Percentiles rank a stretch among this genome's conserved stretches.
These are phyloP conservation scores for Bolboschoenus planiculmis DNA, from an alignment of 176 grass and related monocot genomes.

Conservation along the genomic window DNA sequence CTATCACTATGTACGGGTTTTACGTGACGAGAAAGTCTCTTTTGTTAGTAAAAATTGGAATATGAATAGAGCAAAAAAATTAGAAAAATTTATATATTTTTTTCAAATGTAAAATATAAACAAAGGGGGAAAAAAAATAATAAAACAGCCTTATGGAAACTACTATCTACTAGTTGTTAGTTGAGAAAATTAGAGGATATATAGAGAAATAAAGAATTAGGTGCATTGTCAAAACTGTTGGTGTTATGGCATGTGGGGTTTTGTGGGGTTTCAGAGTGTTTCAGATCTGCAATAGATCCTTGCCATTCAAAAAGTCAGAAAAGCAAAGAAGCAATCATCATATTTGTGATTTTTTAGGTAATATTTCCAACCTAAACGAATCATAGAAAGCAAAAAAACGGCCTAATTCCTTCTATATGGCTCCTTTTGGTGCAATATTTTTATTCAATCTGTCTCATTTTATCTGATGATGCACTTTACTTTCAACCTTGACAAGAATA, in stretches of 20 bases:
- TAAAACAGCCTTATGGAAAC: not conserved
- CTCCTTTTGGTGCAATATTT: not conserved
- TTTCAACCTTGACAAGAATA: too few relatives aligned
- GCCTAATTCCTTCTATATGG: not conserved
- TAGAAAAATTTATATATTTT: too few relatives aligned
- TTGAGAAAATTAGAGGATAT: not conserved
- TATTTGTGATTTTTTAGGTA: not conserved
- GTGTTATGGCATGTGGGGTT: not conserved
- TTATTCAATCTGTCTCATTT: too few relatives aligned
- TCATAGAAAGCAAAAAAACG: not conserved
- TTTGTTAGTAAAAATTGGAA: too few relatives aligned
- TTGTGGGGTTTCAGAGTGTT: not conserved
- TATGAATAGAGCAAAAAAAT: too few relatives aligned
- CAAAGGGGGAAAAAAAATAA: not conserved
- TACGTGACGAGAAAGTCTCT: too few relatives aligned
- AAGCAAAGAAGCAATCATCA: conserved; percentile 13
- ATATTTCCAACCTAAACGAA: not conserved
- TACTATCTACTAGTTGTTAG: not conserved
- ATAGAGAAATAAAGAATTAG: not conserved
- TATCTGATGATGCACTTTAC: too few relatives aligned
- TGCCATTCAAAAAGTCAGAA: not conserved
- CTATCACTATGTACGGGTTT: too few relatives aligned
- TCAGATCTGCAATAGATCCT: conserved; percentile 1
- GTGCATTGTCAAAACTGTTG: not conserved
- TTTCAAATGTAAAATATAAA: not conserved